These are phyloP conservation scores for Ascochyta rabiei DNA, from an alignment of 2,329 filamentous ascomycete genomes.

Conservation along the genomic window DNA sequence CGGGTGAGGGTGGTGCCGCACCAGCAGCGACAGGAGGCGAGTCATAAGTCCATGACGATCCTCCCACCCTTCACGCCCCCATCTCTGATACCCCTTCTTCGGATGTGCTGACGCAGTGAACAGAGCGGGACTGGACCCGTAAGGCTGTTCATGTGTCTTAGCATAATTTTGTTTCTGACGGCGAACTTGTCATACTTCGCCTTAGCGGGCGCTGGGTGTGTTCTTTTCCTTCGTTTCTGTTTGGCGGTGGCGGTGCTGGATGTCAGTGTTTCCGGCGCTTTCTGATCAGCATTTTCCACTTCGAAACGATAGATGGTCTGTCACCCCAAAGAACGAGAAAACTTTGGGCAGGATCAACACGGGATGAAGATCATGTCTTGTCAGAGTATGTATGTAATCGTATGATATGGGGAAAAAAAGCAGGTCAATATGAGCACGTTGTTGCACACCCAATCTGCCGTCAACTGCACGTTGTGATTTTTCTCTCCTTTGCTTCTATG, in stretches of 20 bases:
- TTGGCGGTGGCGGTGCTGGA: conserved; percentile 1
- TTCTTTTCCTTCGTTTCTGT: conserved; percentile 24
- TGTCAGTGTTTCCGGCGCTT: conserved; percentile 7
- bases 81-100: conserved; percentile 43
- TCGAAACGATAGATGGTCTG: conserved; percentile 13
- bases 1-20: conserved; percentile 42
- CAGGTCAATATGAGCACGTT: no score
- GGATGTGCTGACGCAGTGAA: conserved; percentile 26
- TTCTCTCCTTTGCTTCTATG: no score
- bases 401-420: conserved; percentile 13
- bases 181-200: conserved; percentile 26
- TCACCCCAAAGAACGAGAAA: background rate
- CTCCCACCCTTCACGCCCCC: conserved; percentile 16
- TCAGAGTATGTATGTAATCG: conserved; percentile 27
- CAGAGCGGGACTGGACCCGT: conserved; percentile 11
- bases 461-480: no score
- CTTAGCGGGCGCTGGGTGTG: conserved; percentile 40
- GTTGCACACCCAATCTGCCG: no score
- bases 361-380: conserved; percentile 16
- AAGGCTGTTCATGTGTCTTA: conserved; percentile 2
- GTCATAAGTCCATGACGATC: conserved; percentile 34
- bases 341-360: conserved; percentile 10
- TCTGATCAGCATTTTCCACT: conserved; percentile 11
- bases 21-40: conserved; percentile 47
- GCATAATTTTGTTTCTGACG: conserved; percentile 20